Percentiles rank a stretch among this genome's conserved stretches.
Evolutionary conservation across 169 alveolate species (phyloP).

Genomic region (Cryptosporidium viatorum): DNA sequence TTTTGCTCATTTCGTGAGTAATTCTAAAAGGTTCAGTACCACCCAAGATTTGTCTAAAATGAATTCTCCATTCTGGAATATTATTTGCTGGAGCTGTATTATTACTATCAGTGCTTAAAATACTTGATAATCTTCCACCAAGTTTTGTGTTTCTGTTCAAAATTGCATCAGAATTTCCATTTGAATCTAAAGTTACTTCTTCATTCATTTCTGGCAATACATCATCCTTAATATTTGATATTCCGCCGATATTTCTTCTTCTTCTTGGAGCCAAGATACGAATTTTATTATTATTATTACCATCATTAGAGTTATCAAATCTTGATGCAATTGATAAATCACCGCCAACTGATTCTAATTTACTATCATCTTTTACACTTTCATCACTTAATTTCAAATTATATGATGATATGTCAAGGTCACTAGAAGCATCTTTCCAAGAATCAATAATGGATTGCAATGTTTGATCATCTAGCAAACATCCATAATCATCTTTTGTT

Average conservation of each 20-base stretch:
- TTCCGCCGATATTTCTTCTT: not conserved
- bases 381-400: not conserved
- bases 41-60: constrained; percentile 53
- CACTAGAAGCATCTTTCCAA: constrained; percentile 75
- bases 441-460: constrained; percentile 30
- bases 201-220: not conserved
- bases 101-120: constrained; percentile 9
- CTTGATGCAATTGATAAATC: not conserved
- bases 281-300: not conserved
- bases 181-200: not conserved
- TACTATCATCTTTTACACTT: not conserved
- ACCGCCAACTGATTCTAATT: not conserved
- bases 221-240: not conserved
- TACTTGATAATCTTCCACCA: not conserved
- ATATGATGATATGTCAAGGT: constrained; percentile 23
- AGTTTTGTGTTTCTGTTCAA: constrained; percentile 15
- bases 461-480: constrained; percentile 31
- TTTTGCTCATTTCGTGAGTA: constrained; percentile 20
- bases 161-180: constrained; percentile 18
- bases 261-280: constrained; percentile 33
- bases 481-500: constrained; percentile 59
- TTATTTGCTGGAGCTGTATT: not conserved
- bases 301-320: constrained; percentile 1
- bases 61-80: constrained; percentile 72
- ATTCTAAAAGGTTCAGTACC: constrained; percentile 62